Percentiles rank a stretch among this genome's conserved stretches.
Evolutionary conservation across 306 rosid genomes (phyloP).

Genomic region (Casuarina cunninghamiana): DNA sequence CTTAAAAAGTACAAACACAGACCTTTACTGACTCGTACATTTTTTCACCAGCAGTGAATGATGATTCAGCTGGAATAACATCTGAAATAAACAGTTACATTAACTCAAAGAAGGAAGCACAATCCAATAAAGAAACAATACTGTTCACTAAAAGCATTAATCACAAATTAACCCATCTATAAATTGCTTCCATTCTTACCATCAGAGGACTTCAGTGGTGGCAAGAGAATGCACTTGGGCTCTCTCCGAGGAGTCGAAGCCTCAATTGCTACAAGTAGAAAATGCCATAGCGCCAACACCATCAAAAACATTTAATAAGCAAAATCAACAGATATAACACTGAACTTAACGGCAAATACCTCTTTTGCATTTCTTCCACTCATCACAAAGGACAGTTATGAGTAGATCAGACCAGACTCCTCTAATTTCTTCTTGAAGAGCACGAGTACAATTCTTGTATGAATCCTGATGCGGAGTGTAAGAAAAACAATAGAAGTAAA

Average conservation of each 20-base stretch:
- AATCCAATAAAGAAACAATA: not conserved
- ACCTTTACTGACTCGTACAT: constrained; percentile 93
- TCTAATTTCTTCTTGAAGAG: constrained; percentile 65
- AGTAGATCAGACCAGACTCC: constrained; percentile 87
- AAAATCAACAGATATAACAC: constrained; percentile 20
- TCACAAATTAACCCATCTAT: not conserved
- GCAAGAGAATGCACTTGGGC: constrained; percentile 58
- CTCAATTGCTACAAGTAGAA: constrained; percentile 72
- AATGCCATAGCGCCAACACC: constrained; percentile 28
- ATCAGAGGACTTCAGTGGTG: constrained; percentile 43
- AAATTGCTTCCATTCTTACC: constrained; percentile 40
- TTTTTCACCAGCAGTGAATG: constrained; percentile 75
- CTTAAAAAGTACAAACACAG: constrained; percentile 28
- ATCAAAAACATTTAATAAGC: constrained; percentile 20
- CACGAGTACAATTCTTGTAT: constrained; percentile 54
- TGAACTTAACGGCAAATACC: constrained; percentile 47
- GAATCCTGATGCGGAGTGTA: constrained; percentile 52
- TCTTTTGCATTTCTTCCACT: constrained; percentile 91
- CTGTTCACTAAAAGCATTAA: constrained; percentile 3
- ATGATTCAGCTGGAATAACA: constrained; percentile 58
- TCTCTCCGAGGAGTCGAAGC: constrained; percentile 81
- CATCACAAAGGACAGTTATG: constrained; percentile 61
- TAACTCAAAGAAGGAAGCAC: not conserved
- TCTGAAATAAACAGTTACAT: constrained; percentile 40
- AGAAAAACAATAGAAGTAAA: constrained; percentile 15